Base-by-base conservation (phyloP, 768 basidiomycete genomes). In the Paxillus rubicundulus region DNA sequence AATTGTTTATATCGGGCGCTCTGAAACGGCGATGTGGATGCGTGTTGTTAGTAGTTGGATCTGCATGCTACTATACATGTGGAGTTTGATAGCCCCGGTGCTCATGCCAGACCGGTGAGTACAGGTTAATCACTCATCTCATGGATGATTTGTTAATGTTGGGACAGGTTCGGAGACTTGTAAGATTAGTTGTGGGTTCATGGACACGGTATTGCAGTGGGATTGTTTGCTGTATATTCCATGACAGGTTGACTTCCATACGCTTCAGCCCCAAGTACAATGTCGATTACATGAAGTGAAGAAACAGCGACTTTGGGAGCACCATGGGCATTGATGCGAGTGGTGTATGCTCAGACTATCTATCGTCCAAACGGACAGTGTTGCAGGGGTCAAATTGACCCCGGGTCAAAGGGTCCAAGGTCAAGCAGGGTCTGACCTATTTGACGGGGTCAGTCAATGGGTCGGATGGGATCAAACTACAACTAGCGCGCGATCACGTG, bases 1-100 rank as follows among this genome's bases (percentile, higher is more conserved):
- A 39, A 83, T 88, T 55, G 86, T 98, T 36, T 91, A 92, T 69
- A 98, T 98, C 44, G 97, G 97, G 16, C 85, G 94, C 34, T 95
- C 92, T 5, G 91, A 94, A 67, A 87, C 89, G 9, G 94, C 97
- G 3, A 98, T 99, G 96, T 99, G 97, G 97, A 98, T 98, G 92
- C 78, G 97, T 4, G 82, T 98, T 30, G 89, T 98, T 42, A 94
- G 92, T 28, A 90, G 90, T 57, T 99, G 96, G 96, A 80, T 96
- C 21, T 98, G 92, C 69, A 86, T 92, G 72, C 50, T 86, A 38
- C 70, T 93, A 54, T 96, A 92, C 63, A 82, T 81, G 28, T 94
- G 92, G 92, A 93, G 88, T 60, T 72, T 96, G 30, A 61, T 96
- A 46, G 95, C 92, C 8, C 95, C 95, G 0, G 86, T 91, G 37